Conservation (phyloP, 1,284 basidiomycete genomes). For the Rhodotorula sp. region DNA sequence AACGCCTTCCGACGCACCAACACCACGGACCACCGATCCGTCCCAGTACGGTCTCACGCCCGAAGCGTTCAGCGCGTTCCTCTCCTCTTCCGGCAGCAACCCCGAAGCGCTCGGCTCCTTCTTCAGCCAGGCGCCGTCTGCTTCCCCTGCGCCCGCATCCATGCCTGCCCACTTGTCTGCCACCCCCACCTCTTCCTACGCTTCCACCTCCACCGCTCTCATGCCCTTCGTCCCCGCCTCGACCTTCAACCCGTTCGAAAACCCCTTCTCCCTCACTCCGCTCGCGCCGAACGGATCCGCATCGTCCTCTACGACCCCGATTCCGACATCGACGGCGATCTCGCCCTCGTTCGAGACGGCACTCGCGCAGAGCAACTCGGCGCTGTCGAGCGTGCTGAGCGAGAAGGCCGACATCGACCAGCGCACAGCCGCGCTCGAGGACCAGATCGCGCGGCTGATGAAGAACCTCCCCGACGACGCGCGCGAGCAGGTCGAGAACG, state of each 20-base stretch:
- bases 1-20: background rate
- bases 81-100: conserved; percentile 14
- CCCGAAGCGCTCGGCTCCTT: conserved; percentile 16
- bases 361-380: conserved; percentile 17
- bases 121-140: conserved; percentile 1
- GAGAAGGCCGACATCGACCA: conserved; percentile 37
- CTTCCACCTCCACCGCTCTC: conserved; percentile 4
- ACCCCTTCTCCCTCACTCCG: background rate
- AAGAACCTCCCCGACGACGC: conserved; percentile 33
- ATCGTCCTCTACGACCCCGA: conserved; percentile 1
- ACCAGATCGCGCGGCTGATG: conserved; percentile 34
- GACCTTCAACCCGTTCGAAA: conserved; percentile 7
- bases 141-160: background rate
- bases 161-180: background rate
- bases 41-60: conserved; percentile 20
- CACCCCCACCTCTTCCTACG: background rate
- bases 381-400: conserved; percentile 14
- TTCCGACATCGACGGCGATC: background rate
- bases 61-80: conserved; percentile 27
- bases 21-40: background rate
- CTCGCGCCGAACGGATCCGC: background rate
- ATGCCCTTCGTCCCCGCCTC: conserved; percentile 7
- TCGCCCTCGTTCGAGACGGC: conserved; percentile 3
- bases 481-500: conserved; percentile 28
- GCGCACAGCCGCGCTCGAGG: conserved; percentile 39